These are phyloP conservation scores for Antrodiella citrinella DNA, from an alignment of 768 basidiomycete species.

Conservation along the genomic window DNA sequence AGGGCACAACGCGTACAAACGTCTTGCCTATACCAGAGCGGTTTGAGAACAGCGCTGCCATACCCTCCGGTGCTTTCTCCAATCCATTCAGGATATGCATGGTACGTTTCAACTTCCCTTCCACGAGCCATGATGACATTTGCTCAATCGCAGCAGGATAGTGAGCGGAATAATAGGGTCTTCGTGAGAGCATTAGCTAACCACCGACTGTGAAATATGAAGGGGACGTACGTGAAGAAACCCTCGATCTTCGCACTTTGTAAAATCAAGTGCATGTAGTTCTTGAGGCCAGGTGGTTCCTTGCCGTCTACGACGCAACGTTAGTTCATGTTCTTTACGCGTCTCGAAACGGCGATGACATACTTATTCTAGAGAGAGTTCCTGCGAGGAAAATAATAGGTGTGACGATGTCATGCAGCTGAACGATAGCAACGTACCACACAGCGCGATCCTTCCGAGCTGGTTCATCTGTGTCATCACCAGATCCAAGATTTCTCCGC, in stretches of 20 bases:
- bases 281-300: slow-evolving; percentile 39
- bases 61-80: slow-evolving; percentile 59
- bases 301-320: slow-evolving; percentile 33
- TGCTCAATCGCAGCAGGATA: slow-evolving; percentile 53
- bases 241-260: slow-evolving; percentile 79
- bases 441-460: slow-evolving; percentile 70
- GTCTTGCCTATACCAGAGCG: no score
- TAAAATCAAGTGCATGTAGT: slow-evolving; percentile 62
- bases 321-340: not conserved
- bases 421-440: slow-evolving; percentile 42
- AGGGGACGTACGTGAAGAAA: slow-evolving; percentile 62
- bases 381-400: slow-evolving; percentile 29
- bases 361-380: slow-evolving; percentile 81
- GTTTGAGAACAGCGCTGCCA: slow-evolving; percentile 64
- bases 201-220: no score
- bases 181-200: no score
- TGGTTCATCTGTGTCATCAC: slow-evolving; percentile 67
- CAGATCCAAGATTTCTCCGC: slow-evolving; percentile 76
- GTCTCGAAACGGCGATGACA: slow-evolving; percentile 14
- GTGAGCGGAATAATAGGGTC: slow-evolving; percentile 64
- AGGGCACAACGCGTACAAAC: no score
- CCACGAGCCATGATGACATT: slow-evolving; percentile 46
- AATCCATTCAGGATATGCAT: slow-evolving; percentile 76
- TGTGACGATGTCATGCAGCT: not conserved
- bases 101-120: slow-evolving; percentile 70